Evolutionary conservation across 768 basidiomycete genomes (phyloP).

Genomic region (Termitomyces heimii): DNA sequence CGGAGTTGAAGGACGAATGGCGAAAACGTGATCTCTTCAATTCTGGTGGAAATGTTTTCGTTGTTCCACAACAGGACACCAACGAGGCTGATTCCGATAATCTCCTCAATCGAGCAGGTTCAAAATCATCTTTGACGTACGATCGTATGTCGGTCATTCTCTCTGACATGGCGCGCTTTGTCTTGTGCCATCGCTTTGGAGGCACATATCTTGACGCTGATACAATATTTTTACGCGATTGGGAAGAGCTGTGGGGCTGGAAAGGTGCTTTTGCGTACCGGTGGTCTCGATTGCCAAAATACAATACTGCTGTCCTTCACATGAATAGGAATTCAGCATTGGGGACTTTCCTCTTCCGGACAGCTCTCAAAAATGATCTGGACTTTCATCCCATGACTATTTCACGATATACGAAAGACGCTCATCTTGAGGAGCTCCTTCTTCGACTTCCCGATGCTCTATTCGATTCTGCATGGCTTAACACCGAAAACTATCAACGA

Average conservation of each 20-base stretch:
- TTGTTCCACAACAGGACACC: slow-evolving; percentile 43
- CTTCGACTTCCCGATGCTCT: slow-evolving; percentile 91
- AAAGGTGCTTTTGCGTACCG: slow-evolving; percentile 95
- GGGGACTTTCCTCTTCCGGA: slow-evolving; percentile 90
- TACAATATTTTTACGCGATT: slow-evolving; percentile 92
- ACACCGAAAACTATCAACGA: slow-evolving; percentile 86
- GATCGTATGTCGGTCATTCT: slow-evolving; percentile 90
- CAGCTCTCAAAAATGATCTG: slow-evolving; percentile 86
- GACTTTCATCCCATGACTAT: slow-evolving; percentile 99
- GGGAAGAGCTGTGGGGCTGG: slow-evolving; percentile 99
- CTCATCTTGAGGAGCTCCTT: slow-evolving; percentile 75
- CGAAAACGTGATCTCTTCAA: slow-evolving; percentile 81
- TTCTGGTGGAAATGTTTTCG: slow-evolving; percentile 73
- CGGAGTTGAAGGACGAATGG: slow-evolving; percentile 91
- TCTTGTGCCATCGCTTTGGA: slow-evolving; percentile 94
- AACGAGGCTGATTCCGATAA: slow-evolving; percentile 33
- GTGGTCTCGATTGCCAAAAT: slow-evolving; percentile 89
- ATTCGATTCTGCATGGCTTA: slow-evolving; percentile 96
- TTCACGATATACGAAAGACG: slow-evolving; percentile 85
- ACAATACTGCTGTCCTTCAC: slow-evolving; percentile 95
- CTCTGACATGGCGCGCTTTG: slow-evolving; percentile 95
- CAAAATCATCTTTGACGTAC: slow-evolving; percentile 78
- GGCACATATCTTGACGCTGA: slow-evolving; percentile 97
- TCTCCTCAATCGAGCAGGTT: slow-evolving; percentile 70
- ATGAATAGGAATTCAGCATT: slow-evolving; percentile 91